phyloP scores from a whole-genome alignment of 495 filamentous ascomycete species.

The Hyaloscypha variabilis region DNA sequence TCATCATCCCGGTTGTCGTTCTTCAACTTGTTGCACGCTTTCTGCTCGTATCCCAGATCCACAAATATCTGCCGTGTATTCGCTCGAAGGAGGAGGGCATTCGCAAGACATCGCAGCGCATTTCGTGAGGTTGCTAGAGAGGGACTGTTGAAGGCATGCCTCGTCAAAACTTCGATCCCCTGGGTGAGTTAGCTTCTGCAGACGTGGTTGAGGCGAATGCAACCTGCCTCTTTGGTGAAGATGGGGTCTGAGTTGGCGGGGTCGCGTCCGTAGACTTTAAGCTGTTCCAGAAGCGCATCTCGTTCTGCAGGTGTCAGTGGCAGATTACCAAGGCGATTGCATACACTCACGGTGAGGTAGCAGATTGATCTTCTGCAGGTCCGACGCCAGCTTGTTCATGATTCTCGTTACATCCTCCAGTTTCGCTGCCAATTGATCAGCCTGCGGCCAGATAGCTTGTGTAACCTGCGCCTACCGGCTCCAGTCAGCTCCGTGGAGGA shows the following conservation, averaged over 20 bases:
- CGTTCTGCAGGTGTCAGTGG: constrained; percentile 50
- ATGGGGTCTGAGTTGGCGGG: constrained; percentile 74
- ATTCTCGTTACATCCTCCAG: constrained; percentile 62
- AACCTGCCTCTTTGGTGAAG: constrained; percentile 70
- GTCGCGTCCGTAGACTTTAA: constrained; percentile 80
- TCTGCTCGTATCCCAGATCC: constrained; percentile 72
- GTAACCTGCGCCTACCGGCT: constrained; percentile 14
- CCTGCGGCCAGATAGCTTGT: neutral
- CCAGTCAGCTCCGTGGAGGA: constrained; percentile 24
- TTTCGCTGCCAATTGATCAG: constrained; percentile 53
- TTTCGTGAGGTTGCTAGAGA: constrained; percentile 66
- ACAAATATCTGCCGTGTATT: constrained; percentile 80
- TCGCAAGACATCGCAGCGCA: constrained; percentile 85
- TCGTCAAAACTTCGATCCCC: constrained; percentile 75
- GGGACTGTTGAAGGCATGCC: constrained; percentile 69
- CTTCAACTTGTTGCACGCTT: constrained; percentile 73
- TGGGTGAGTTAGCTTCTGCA: constrained; percentile 38
- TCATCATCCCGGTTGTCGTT: constrained; percentile 83
- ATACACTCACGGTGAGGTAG: constrained; percentile 55
- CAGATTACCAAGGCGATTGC: neutral
- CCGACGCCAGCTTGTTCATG: constrained; percentile 57
- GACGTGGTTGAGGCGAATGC: neutral
- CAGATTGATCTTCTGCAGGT: constrained; percentile 57
- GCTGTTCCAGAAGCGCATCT: constrained; percentile 63
- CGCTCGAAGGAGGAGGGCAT: constrained; percentile 73